Base-by-base conservation (phyloP, 345 rosid species). In the Linum usitatissimum region DNA sequence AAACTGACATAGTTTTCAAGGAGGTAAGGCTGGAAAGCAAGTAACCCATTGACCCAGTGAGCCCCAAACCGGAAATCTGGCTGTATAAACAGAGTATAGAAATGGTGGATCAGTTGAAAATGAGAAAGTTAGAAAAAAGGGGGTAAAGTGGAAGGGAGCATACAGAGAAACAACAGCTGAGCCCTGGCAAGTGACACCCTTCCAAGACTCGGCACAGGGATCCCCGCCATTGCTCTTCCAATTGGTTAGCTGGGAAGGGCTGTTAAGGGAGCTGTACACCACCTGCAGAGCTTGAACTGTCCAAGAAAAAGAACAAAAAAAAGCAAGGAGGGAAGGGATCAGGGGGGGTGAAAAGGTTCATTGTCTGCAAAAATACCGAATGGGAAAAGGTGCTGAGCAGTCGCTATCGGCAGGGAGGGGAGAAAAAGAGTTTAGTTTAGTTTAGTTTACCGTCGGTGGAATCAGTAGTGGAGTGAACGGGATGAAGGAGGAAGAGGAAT, bases 161-260 rank as follows among this genome's bases (percentile, higher is more conserved):
- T 85, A 94, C 99, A 90, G 71, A 39, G 97, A 79, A 64, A 90
- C 91, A 59, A 94, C 91, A 57, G 96, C 87, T 3, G 99, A 90
- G 58, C 84, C 95, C 48, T 83, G 82, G 62, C 99, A 94, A 34
- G 80, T 75, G 60, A 94, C 73, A 64, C 99, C 99, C 81, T 77
- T 85, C 99, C 99, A 94, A 61, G 97, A 82, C 75, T 90, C 97
- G 63, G 74, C 76, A 71, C 99, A 94, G n/a, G 97, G 99, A 84
- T 93, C 99, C 17, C 88, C 91, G 36, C 87, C 91, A 18, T 60
- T 72, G 72, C 58, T 80, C 60, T 82, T 88, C 99, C 99, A 94
- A 77, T 79, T 87, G 57, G 91, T 90, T 38, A 94, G 79, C 83
- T 86, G 84, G n/a, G 84, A 76, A 70, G 99, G 82, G 66, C 83